phyloP scores from a whole-genome alignment of 106 monocot genomes.

The Allium fistulosum region DNA sequence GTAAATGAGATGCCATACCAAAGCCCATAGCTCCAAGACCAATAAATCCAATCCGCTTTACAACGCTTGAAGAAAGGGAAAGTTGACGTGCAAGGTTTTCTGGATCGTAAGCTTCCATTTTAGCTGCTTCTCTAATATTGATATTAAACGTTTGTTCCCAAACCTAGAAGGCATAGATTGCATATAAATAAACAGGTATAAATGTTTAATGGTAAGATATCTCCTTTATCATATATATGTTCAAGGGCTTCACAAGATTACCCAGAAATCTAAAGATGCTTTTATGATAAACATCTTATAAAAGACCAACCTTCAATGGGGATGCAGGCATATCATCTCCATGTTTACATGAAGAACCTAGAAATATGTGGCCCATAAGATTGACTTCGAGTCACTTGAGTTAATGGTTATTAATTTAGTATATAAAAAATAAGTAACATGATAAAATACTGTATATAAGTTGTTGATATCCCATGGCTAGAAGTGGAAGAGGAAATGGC shows the following conservation, averaged over 20 bases:
- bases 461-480: conserved; percentile 57
- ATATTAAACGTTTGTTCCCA: conserved; percentile 73
- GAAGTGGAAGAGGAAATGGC: conserved; percentile 87
- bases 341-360: conserved; percentile 44
- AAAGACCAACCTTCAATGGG: conserved; percentile 38
- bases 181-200: background rate
- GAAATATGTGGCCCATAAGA: conserved; percentile 9
- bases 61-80: conserved; percentile 24
- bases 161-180: conserved; percentile 31
- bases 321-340: conserved; percentile 27
- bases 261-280: too few relatives aligned
- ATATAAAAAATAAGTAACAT: background rate
- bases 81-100: conserved; percentile 40
- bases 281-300: background rate
- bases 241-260: too few relatives aligned
- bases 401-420: background rate
- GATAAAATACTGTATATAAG: conserved; percentile 54
- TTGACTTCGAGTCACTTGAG: background rate
- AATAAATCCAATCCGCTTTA: conserved; percentile 79
- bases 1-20: conserved; percentile 87
- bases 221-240: too few relatives aligned
- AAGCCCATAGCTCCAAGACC: conserved; percentile 99
- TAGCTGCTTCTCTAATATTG: conserved; percentile 54
- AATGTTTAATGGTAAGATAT: too few relatives aligned
- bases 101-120: conserved; percentile 43